Evolutionary conservation across 495 filamentous ascomycete species (phyloP).

Genomic region (Geopyxis carbonaria): DNA sequence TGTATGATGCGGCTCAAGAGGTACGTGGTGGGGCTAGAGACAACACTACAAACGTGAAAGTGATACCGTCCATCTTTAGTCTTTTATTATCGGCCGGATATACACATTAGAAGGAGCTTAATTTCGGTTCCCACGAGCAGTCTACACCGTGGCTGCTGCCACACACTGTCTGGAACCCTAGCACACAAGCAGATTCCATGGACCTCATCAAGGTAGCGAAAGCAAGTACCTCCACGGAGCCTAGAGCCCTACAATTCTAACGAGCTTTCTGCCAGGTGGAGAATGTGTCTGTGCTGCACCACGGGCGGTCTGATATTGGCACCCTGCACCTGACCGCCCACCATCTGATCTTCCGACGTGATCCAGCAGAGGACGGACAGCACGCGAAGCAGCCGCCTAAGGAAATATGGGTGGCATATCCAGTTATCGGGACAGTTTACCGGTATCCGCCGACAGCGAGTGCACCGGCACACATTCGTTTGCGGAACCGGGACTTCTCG

Average conservation of each 20-base stretch:
- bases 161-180: no score
- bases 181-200: no score
- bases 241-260: not conserved
- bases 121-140: no score
- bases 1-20: no score
- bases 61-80: no score
- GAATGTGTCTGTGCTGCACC: slow-evolving; percentile 45
- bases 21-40: no score
- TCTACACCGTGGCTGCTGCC: no score
- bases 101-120: no score
- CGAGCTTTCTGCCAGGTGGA: slow-evolving; percentile 37
- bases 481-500: slow-evolving; percentile 82
- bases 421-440: slow-evolving; percentile 60
- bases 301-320: slow-evolving; percentile 42
- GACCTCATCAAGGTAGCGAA: slow-evolving; percentile 24
- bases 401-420: slow-evolving; percentile 86
- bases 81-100: no score
- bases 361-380: slow-evolving; percentile 2
- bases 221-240: slow-evolving; percentile 5
- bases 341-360: slow-evolving; percentile 45
- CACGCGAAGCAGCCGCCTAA: slow-evolving; percentile 29
- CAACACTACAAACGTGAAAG: no score
- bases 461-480: slow-evolving; percentile 62
- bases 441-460: slow-evolving; percentile 53
- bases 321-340: slow-evolving; percentile 48